Evolutionary conservation across 345 rosid species (phyloP).

Genomic region (Populus alba): DNA sequence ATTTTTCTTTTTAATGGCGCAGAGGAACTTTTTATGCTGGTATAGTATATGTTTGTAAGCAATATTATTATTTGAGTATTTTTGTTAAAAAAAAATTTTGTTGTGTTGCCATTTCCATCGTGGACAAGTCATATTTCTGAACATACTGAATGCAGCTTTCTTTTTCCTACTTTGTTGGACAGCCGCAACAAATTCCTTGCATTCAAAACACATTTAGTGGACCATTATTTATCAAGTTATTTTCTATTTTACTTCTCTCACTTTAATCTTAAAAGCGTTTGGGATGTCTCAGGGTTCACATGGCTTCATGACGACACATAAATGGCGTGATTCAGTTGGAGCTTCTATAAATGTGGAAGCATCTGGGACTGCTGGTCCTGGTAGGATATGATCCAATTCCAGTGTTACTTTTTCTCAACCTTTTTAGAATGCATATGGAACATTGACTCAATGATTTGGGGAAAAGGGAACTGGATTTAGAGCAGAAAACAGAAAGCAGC

Average conservation of each 20-base stretch:
- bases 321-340: conserved; percentile 83
- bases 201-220: conserved; percentile 9
- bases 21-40: conserved; percentile 92
- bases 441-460: background rate
- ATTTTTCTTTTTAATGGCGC: conserved; percentile 95
- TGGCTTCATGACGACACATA: conserved; percentile 84
- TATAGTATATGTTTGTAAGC: conserved; percentile 17
- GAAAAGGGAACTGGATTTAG: background rate
- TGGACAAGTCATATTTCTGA: background rate
- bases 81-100: background rate
- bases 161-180: background rate
- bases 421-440: background rate
- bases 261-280: conserved; percentile 8
- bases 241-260: conserved; percentile 13
- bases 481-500: background rate
- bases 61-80: background rate
- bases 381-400: conserved; percentile 35
- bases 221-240: conserved; percentile 5
- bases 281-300: conserved; percentile 74
- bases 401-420: background rate
- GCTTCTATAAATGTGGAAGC: conserved; percentile 95
- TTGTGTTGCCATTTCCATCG: background rate
- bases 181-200: background rate
- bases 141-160: background rate
- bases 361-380: conserved; percentile 91